Base-by-base conservation (phyloP, 2,329 filamentous ascomycete genomes). In the Thermoascus crustaceus region DNA sequence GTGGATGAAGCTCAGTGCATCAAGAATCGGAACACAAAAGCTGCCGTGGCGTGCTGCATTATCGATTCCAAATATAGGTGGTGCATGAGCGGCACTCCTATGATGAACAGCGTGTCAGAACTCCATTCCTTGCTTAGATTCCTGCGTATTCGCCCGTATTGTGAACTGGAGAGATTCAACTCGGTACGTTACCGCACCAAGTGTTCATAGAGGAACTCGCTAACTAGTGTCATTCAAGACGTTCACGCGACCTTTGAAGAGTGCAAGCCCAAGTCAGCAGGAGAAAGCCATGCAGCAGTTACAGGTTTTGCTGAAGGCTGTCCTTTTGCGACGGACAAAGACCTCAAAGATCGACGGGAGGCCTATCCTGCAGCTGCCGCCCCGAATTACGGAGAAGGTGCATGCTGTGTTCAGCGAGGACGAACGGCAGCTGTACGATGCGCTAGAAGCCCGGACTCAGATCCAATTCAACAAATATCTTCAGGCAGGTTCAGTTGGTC, bases 91-190 rank as follows among this genome's bases (percentile, higher is more conserved):
- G 85, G 85, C 17, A 91, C 85, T 0, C 85, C 85, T 0, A 87
- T 89, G 82, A 91, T 91, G 82, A 94, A 94, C 48, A 77, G 72
- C 8, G 76, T 89, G 2, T 68, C 75, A 16, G 88, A 95, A 49
- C 67, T 94, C 3, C 87, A 76, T 50, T 83, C 85, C 1, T 63
- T 94, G 13, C 68, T 94, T 29, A 73, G 75, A 2, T 95, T 94
- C 50, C 68, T 94, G 10, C 69, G 72, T 2, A 88, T 93, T 52
- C 72, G 72, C 40, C 86, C 85, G 2, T 94, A 91, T 57, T 75
- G 73, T 47, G 67, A 74, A 9, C 73, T 73, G 63, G 63, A 73
- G 0, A 63, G 65, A 14, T 94, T 93, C 55, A 71, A 71, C 26
- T 44, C 49, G 37, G 71, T 75, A 59, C 54, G 67, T 59, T 14